A percentile compares a stretch with the other conserved stretches of the same genome.
Conservation (phyloP, 305 asterid genomes). For the Rubia peregrina region DNA sequence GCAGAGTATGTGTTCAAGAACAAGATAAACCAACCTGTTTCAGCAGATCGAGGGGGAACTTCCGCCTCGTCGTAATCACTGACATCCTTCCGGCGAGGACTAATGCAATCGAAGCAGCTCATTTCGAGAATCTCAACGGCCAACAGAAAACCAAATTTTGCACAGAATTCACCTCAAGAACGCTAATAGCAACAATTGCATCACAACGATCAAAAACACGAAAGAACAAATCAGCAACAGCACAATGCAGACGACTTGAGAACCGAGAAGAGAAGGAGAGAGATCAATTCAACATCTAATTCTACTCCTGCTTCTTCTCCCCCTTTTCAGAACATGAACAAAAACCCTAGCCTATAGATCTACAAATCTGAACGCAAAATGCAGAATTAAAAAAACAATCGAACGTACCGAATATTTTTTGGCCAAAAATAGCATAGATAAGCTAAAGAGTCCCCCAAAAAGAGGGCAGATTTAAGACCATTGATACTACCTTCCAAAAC, state of each 20-base stretch:
- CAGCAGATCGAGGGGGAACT: conserved; percentile 29
- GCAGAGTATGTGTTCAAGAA: neutral
- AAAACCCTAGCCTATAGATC: neutral
- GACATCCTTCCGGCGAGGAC: conserved; percentile 31
- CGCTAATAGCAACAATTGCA: neutral
- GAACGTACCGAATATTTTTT: neutral
- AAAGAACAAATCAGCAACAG: neutral
- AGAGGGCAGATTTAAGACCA: neutral
- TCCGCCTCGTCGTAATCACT: conserved; percentile 42
- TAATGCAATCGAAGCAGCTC: conserved; percentile 71
- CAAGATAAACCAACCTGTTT: conserved; percentile 28
- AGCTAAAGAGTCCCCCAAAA: neutral
- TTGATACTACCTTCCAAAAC: neutral
- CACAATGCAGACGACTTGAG: neutral
- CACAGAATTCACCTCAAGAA: conserved; percentile 11
- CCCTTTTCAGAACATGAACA: neutral
- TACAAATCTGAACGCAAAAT: neutral
- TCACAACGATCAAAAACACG: too few relatives aligned
- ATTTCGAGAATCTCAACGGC: conserved; percentile 16
- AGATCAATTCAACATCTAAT: neutral
- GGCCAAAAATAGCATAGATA: neutral
- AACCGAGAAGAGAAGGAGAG: neutral
- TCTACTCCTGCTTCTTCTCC: neutral
- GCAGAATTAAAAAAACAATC: neutral
- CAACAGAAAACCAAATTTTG: conserved; percentile 11